A percentile compares a stretch with the other conserved stretches of the same genome.
phyloP scores from a whole-genome alignment of 331 rosid species.

The Stylosanthes scabra region DNA sequence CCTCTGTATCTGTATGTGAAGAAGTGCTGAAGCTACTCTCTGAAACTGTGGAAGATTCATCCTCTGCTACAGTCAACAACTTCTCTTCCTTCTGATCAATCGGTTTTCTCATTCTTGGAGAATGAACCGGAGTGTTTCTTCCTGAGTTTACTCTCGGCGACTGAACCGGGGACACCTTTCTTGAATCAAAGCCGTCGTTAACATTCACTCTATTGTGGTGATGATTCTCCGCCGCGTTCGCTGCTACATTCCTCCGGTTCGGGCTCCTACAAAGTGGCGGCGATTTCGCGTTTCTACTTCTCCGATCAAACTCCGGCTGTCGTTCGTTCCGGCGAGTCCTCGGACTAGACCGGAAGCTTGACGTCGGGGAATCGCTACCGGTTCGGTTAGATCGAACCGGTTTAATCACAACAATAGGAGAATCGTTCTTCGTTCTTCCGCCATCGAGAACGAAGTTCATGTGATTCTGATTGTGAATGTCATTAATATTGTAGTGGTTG shows the following conservation, averaged over 20 bases:
- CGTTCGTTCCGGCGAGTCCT: constrained; percentile 46
- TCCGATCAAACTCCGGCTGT: constrained; percentile 36
- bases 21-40: constrained; percentile 69
- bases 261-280: constrained; percentile 60
- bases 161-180: constrained; percentile 72
- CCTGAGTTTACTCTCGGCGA: constrained; percentile 64
- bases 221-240: constrained; percentile 40
- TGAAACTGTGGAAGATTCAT: constrained; percentile 76
- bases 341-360: constrained; percentile 54
- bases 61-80: constrained; percentile 52
- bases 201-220: constrained; percentile 37
- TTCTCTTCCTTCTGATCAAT: constrained; percentile 36
- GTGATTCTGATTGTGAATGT: too few species aligned
- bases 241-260: constrained; percentile 49
- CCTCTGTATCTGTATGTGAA: constrained; percentile 83
- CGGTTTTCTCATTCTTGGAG: constrained; percentile 62
- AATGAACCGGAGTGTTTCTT: constrained; percentile 50
- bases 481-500: background rate
- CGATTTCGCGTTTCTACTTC: constrained; percentile 48
- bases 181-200: constrained; percentile 53
- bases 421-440: constrained; percentile 33
- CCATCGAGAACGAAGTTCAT: background rate
- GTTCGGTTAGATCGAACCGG: constrained; percentile 48
- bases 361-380: constrained; percentile 58
- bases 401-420: constrained; percentile 75